Base-by-base conservation (phyloP, 202 grass and related monocot species). In the Elaeis oleifera region DNA sequence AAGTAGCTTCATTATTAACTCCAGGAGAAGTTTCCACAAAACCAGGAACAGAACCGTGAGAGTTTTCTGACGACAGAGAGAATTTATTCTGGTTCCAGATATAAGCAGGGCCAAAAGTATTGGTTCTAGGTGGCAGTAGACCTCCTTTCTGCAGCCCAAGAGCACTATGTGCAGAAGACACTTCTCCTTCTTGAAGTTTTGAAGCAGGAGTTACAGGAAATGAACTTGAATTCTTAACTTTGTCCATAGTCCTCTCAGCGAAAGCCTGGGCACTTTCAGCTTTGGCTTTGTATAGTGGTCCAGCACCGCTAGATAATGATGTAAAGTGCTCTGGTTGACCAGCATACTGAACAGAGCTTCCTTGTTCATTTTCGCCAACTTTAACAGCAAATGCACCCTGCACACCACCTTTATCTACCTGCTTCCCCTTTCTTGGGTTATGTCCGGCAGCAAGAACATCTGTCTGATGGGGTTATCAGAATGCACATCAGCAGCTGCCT, bases 61-160 rank as follows among this genome's bases (percentile, higher is more conserved):
- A 68, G 65, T 83, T 81, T 50, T 89, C 82, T 58, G 70, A 60
- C 62, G 72, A 62, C 78, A 77, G 51, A 77, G 75, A 58, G 71
- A 84, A 80, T 70, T 74, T 79, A 56, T 81, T 92, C 71, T 84
- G 94, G 56, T 74, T 87, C 95, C 88, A 89, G 56, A 81, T 72
- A 84, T 84, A 89, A 78, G 77, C 71, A 65, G 79, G 16, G 57
- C 59, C 85, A 39, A 96, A 90, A 65, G 80, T 63, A 75, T 72
- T 86, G 56, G 61, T 67, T 59, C 87, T 77, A 54, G 81, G 79
- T 64, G 74, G 70, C 19, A 87, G 82, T 18, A 68, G 22, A 67
- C 56, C 59, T 53, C 81, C 85, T 81, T 89, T 94, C 63, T 92
- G 88, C 70, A 84, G 54, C 59, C 88, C 94, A 1, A 81, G 25